Percentiles rank a stretch among this genome's conserved stretches.
Conservation (phyloP, 768 basidiomycete species). For the Paxillus rubicundulus region DNA sequence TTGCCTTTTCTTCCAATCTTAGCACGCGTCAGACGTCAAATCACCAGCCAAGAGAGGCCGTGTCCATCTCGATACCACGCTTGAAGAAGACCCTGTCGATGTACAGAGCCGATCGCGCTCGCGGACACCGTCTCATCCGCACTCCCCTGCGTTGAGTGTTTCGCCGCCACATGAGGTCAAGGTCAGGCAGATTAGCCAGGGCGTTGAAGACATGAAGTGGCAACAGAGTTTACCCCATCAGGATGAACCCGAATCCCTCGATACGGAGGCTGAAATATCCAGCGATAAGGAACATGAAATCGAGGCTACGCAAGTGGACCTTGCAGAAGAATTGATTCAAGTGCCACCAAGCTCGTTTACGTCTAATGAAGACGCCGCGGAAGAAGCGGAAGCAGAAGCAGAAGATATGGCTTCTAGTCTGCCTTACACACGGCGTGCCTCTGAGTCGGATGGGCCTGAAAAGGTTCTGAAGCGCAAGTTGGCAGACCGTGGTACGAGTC, state of each 20-base stretch:
- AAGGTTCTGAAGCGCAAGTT: conserved; percentile 71
- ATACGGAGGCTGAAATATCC: conserved; percentile 1
- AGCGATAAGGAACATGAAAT: conserved; percentile 9
- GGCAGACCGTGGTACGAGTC: conserved; percentile 63
- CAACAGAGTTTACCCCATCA: conserved; percentile 37
- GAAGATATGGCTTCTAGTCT: conserved; percentile 25
- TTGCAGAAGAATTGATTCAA: conserved; percentile 8
- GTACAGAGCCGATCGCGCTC: conserved; percentile 40
- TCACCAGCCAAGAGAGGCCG: conserved; percentile 79
- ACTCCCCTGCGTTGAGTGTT: conserved; percentile 35
- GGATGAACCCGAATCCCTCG: conserved; percentile 9
- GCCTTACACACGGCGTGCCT: conserved; percentile 25
- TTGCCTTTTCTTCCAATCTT: conserved; percentile 17
- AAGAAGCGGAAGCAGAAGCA: conserved; percentile 30
- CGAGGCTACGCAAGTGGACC: conserved; percentile 13
- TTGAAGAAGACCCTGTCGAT: conserved; percentile 55
- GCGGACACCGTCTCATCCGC: conserved; percentile 29
- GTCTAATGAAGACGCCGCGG: conserved; percentile 20
- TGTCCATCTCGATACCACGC: conserved; percentile 56
- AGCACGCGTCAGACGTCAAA: conserved; percentile 41
- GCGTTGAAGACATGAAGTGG: conserved; percentile 78
- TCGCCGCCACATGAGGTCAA: conserved; percentile 81
- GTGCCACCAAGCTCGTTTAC: conserved; percentile 17
- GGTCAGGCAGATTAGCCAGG: conserved; percentile 75
- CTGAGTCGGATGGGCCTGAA: conserved; percentile 51